Evolutionary conservation across 2,329 filamentous ascomycete species (phyloP).

Genomic region (Phialemonium atrogriseum): DNA sequence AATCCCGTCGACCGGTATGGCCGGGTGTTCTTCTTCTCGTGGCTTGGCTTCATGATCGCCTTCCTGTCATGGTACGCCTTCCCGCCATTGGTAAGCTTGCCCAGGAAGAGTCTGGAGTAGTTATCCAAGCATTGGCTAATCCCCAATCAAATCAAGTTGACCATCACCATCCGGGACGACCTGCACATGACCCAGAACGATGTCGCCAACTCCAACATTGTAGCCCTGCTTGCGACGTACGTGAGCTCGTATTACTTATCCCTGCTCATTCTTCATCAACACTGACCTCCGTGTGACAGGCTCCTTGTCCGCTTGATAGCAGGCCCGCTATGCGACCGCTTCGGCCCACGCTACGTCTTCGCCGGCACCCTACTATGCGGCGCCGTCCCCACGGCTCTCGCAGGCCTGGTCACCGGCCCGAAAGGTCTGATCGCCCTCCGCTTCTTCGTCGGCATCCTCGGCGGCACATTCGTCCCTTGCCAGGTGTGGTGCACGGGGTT

Average conservation of each 20-base stretch:
- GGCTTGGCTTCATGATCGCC: constrained; percentile 77
- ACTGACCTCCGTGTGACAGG: constrained; percentile 22
- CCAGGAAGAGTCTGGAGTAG: no score
- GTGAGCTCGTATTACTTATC: constrained; percentile 16
- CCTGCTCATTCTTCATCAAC: background rate
- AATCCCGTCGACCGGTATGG: constrained; percentile 76
- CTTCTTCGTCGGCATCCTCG: constrained; percentile 76
- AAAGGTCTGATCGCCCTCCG: constrained; percentile 62
- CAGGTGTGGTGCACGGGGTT: constrained; percentile 91
- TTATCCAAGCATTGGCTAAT: constrained; percentile 1
- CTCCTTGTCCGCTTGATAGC: constrained; percentile 69
- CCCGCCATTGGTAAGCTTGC: constrained; percentile 68
- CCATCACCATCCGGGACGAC: constrained; percentile 72
- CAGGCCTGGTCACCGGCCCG: constrained; percentile 64
- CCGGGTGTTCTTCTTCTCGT: constrained; percentile 83
- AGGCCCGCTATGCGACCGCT: constrained; percentile 78
- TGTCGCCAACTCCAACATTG: constrained; percentile 84
- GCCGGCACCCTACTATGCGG: constrained; percentile 69
- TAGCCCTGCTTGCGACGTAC: constrained; percentile 65
- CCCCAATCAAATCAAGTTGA: constrained; percentile 36
- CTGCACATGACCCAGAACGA: constrained; percentile 61
- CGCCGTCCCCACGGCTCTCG: constrained; percentile 72
- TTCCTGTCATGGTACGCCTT: constrained; percentile 95
- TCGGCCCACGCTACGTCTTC: constrained; percentile 74
- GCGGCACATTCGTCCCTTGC: constrained; percentile 73